Evolutionary conservation across 371 early-diverging fungal genomes (phyloP), one percentile per base, ranked within the genome.

Genomic region (Syncephalastrum sp.): DNA sequence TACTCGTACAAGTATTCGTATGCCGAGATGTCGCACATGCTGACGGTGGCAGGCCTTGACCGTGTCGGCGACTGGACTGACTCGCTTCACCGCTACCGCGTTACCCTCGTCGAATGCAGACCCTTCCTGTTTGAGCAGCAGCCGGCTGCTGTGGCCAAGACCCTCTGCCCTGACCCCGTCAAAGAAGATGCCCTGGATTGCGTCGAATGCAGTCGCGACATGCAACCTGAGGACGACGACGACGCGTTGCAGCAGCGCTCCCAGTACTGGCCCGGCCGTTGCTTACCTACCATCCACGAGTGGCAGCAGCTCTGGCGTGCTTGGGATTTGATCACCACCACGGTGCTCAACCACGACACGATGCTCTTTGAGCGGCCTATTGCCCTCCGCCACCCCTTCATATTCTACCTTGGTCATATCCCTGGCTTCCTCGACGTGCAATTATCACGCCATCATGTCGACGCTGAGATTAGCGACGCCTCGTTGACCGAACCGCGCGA

Each of bases 381-480:
- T 57, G 74, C 76, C 6, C 72, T 94, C 33, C 89, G 96, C 14
- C 94, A 93, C 53, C 95, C 94, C 3, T 91, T 91, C 67, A 82
- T 94, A 1, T 96, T 96, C 60, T 96, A 96, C 62, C 71, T 93
- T 15, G 96, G 95, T 13, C 96, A 96, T 64, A 83, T 93, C 44
- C 93, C 95, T 0, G 85, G 81, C 3, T 96, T 96, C 58, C 60
- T 92, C 50, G 95, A 96, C 63, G 89, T 90, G n/a, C 88, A 90
- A 43, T 64, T 94, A 24, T 74, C 91, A 0, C 79, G 84, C 12
- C 81, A 81, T 15, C 63, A 84, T 5, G 65, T 69, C 0, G 81
- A 84, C 48, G 59, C 78, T 1, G 75, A 75, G 42, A 23, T 66
- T 41, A 59, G 56, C 41, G n/a, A 24, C 4, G 59, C 24, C 21